Evolutionary conservation across 2,329 filamentous ascomycete species (phyloP), one percentile per base, ranked within the genome.

Genomic region (Paracoccidioides brasiliensis): DNA sequence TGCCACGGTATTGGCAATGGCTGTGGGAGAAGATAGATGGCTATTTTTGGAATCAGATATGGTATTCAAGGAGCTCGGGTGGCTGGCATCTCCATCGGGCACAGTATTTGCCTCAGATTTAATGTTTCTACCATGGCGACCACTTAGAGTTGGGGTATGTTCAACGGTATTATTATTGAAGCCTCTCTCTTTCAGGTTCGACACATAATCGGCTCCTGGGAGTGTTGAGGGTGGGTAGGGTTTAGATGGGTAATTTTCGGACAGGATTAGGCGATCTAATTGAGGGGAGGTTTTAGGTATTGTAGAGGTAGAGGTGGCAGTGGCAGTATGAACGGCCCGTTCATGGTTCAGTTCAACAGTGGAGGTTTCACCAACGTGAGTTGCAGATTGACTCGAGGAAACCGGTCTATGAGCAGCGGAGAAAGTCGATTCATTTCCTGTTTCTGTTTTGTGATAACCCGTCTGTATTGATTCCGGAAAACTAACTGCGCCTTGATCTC

Each of bases 1-100:
- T 55, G 61, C 62, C 56, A 61, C 63, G 55, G 63, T 58, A 56
- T 63, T 54, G 50, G 62, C 53, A 59, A 61, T 63, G 52, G 60
- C 59, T 57, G 63, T 61, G 35, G 63, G 61, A 59, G 63, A 64
- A 54, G 62, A 44, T 44, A 7, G 12, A 14, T 15, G 0, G 10
- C 12, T 60, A 42, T 65, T 60, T 45, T 62, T 60, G 35, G 67
- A 68, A 49, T 70, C 67, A 57, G 72, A 69, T 41, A 76, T 68
- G 62, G 74, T 76, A 67, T 76, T 73, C 63, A 77, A 69, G 55
- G 77, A 64, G 55, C 69, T 72, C 64, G 76, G 74, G 61, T 74
- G 74, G 63, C 76, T 72, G 63, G 76, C 71, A 57, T 72, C 74
- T 55, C 64, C 66, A 59, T 70, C 66, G 56, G 60, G 60, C 57